These are phyloP conservation scores for Penicillium desertorum DNA, from an alignment of 495 filamentous ascomycete species.

Conservation along the genomic window DNA sequence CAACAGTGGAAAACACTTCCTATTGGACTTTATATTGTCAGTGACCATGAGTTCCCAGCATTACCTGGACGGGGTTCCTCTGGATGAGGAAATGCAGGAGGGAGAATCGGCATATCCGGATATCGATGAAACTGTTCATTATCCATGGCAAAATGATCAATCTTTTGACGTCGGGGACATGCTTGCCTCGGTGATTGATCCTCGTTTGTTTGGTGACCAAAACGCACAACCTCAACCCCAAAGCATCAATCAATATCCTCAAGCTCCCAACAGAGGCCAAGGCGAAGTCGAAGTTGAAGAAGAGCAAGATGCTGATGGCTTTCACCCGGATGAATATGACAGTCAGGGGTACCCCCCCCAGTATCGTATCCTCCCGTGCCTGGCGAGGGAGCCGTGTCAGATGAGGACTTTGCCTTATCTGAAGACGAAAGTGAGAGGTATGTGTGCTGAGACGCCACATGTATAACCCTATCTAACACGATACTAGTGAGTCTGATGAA, in stretches of 20 bases:
- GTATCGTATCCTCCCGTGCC: slow-evolving; percentile 4
- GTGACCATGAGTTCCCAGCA: slow-evolving; percentile 22
- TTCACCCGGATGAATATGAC: neutral
- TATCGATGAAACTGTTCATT: slow-evolving; percentile 39
- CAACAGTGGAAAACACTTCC: neutral
- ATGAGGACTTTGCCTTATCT: slow-evolving; percentile 31
- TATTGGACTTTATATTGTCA: neutral
- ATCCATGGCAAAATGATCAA: slow-evolving; percentile 37
- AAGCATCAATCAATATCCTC: slow-evolving; percentile 4
- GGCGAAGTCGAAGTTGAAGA: slow-evolving; percentile 13
- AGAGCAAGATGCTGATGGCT: slow-evolving; percentile 13
- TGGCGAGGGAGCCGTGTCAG: slow-evolving; percentile 16
- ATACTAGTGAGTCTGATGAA: slow-evolving; percentile 22
- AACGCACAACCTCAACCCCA: slow-evolving; percentile 21
- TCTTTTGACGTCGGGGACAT: slow-evolving; percentile 18
- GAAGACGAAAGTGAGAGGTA: slow-evolving; percentile 40
- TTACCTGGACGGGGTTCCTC: slow-evolving; percentile 19
- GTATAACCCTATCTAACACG: neutral
- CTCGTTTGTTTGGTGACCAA: slow-evolving; percentile 39
- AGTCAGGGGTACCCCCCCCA: neutral
- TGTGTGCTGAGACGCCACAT: neutral
- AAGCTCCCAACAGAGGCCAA: neutral
- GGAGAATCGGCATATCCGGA: slow-evolving; percentile 36
- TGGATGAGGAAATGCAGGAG: slow-evolving; percentile 14
- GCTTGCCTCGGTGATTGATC: slow-evolving; percentile 39